phyloP scores from a whole-genome alignment of 2,329 filamentous ascomycete genomes.

The Cercospora sp. region DNA sequence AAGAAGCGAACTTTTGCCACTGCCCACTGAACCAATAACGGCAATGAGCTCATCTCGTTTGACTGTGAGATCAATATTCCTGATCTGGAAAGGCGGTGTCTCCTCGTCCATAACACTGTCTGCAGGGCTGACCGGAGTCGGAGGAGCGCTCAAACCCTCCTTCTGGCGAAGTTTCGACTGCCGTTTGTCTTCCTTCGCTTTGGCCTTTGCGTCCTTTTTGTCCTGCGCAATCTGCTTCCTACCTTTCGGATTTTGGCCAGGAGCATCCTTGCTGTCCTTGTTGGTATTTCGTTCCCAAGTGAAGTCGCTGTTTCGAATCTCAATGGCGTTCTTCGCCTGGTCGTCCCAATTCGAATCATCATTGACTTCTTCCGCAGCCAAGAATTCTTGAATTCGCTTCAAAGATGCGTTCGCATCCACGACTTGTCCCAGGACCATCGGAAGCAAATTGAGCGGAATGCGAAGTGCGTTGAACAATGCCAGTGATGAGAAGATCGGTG shows the following conservation, averaged over 20 bases:
- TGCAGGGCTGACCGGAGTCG: conserved; percentile 26
- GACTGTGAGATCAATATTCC: conserved; percentile 65
- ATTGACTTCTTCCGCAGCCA: conserved; percentile 79
- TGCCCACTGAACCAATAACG: conserved; percentile 86
- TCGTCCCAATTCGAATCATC: conserved; percentile 65
- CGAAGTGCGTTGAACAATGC: conserved; percentile 91
- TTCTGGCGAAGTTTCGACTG: conserved; percentile 39
- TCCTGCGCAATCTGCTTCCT: conserved; percentile 44
- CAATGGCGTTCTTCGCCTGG: conserved; percentile 59
- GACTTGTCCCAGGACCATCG: conserved; percentile 82
- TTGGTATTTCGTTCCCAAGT: conserved; percentile 76
- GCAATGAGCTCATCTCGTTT: conserved; percentile 75
- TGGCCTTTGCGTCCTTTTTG: conserved; percentile 45
- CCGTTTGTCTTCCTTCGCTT: conserved; percentile 44
- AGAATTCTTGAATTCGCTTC: conserved; percentile 81
- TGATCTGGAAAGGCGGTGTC: conserved; percentile 69
- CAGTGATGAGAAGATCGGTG: conserved; percentile 85
- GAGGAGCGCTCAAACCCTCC: conserved; percentile 23
- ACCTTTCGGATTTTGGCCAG: conserved; percentile 35
- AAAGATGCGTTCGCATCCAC: conserved; percentile 87
- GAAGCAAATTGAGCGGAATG: conserved; percentile 84
- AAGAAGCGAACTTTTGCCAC: conserved; percentile 86
- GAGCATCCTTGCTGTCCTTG: conserved; percentile 41
- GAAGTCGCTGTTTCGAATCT: conserved; percentile 72
- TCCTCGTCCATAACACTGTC: conserved; percentile 55